A percentile compares a stretch with the other conserved stretches of the same genome.
Evolutionary conservation across 768 basidiomycete species (phyloP).

Genomic region (Boletus huronensis): DNA sequence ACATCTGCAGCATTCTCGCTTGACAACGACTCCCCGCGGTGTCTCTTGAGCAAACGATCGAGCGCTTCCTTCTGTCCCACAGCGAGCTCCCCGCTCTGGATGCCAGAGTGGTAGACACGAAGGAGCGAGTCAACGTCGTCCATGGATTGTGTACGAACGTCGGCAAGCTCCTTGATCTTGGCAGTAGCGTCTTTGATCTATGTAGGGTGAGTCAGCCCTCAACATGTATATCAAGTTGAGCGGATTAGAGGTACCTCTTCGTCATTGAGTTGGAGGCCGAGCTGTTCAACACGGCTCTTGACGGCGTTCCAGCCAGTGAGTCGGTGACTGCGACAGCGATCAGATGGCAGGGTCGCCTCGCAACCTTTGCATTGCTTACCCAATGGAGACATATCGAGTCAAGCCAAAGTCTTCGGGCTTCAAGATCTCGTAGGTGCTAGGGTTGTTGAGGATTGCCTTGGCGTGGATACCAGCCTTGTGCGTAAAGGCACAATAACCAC

Average conservation of each 20-base stretch:
- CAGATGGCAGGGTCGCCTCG: not conserved
- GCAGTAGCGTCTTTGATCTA: conserved; percentile 97
- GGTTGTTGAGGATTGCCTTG: conserved; percentile 99
- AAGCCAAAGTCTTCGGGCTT: conserved; percentile 99
- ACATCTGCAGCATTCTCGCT: not conserved
- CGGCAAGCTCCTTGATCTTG: conserved; percentile 99
- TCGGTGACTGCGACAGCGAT: conserved; percentile 59
- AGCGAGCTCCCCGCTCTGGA: conserved; percentile 86
- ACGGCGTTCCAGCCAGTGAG: conserved; percentile 99
- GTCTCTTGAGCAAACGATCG: conserved; percentile 79
- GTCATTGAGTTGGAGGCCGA: conserved; percentile 85
- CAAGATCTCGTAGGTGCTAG: conserved; percentile 97
- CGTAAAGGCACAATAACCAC: conserved; percentile 99
- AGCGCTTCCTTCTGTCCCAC: conserved; percentile 93
- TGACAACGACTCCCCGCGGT: conserved; percentile 43
- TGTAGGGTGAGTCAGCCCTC: conserved; percentile 1
- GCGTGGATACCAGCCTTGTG: conserved; percentile 99
- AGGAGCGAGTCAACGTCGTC: conserved; percentile 97
- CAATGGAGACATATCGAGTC: conserved; percentile 96
- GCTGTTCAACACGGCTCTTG: conserved; percentile 98
- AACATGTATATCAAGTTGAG: not conserved
- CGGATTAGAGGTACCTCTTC: conserved; percentile 55
- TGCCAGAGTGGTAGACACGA: conserved; percentile 92
- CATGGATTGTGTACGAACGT: conserved; percentile 97
- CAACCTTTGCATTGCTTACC: conserved; percentile 40